A percentile compares a stretch with the other conserved stretches of the same genome.
phyloP scores from a whole-genome alignment of 2,329 filamentous ascomycete genomes.

The Epichloe coenophiala region DNA sequence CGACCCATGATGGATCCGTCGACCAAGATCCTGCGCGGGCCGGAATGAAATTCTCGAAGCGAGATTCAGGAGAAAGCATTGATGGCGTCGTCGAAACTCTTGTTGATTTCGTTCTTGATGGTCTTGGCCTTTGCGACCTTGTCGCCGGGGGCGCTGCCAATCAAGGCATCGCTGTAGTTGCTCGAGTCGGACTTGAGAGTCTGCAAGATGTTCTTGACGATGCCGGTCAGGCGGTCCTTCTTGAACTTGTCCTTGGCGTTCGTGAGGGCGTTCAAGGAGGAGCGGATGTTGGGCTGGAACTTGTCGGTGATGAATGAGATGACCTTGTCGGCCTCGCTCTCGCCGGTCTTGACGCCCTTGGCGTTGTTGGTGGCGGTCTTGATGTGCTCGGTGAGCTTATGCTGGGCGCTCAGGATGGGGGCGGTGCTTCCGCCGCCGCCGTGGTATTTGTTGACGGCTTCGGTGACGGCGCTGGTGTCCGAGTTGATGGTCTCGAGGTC shows the following conservation, averaged over 20 bases:
- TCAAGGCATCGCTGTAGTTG: background rate
- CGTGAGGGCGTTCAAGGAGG: background rate
- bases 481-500: background rate
- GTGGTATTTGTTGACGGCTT: background rate
- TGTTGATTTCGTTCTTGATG: background rate
- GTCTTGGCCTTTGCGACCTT: background rate
- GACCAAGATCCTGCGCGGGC: too few species aligned
- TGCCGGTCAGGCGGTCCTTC: background rate
- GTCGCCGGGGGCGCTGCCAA: background rate
- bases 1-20: too few species aligned
- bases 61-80: background rate
- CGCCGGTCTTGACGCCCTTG: background rate
- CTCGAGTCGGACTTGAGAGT: background rate
- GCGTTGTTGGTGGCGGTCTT: background rate
- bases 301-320: background rate
- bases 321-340: background rate
- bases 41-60: rapidly evolving
- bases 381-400: background rate
- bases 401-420: background rate
- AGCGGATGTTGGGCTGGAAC: background rate
- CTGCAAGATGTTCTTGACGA: background rate
- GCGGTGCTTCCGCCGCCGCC: background rate
- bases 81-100: background rate
- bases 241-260: background rate
- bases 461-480: background rate